Base-by-base conservation (phyloP, 371 early-diverging fungal genomes). In the Mycotypha africana region DNA sequence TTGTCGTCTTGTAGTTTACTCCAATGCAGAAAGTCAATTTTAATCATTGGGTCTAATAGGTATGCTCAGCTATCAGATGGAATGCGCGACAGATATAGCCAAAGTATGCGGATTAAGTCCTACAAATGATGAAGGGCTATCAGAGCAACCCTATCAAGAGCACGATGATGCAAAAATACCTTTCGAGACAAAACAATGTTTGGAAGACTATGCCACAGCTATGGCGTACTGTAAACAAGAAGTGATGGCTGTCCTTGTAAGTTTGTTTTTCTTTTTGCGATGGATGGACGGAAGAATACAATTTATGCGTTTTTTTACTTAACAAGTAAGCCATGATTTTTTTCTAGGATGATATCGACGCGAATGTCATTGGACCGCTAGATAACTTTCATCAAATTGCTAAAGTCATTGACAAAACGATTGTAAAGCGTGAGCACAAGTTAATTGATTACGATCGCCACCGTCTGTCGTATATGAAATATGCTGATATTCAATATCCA, bases 401-500 rank as follows among this genome's bases (percentile, higher is more conserved):
- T 47, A 80, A 79, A 42, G 34, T 60, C 19, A 81, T 91, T 28
- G 76, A 79, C 33, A 84, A 78, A 51, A 63, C 82, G 7, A 82
- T 88, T 12, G 65, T 60, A n/a, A 91, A 91, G 58, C 81, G 89
- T 5, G 65, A 74, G 15, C 89, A 86, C 65, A 91, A 91, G 53
- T 53, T 84, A 31, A 54, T 88, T 34, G 91, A 91, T 70, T 89
- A 79, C 59, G 91, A 91, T 51, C 81, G 91, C 26, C 76, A 79
- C 60, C 65, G 81, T 25, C 62, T 65, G 38, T 53, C 62, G 4
- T 64, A 86, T 38, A 70, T 74, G 40, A 86, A 85, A 53, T 56
- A 88, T 28, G 59, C 64, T 16, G 78, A 70, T 7, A 84, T 81
- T 57, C 55, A 67, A 28, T 79, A 85, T 17, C 68, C 80, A 20